Evolutionary conservation across 176 grass and related monocot species (phyloP), one percentile per base, ranked within the genome.

Genomic region (Oryza meyeriana): DNA sequence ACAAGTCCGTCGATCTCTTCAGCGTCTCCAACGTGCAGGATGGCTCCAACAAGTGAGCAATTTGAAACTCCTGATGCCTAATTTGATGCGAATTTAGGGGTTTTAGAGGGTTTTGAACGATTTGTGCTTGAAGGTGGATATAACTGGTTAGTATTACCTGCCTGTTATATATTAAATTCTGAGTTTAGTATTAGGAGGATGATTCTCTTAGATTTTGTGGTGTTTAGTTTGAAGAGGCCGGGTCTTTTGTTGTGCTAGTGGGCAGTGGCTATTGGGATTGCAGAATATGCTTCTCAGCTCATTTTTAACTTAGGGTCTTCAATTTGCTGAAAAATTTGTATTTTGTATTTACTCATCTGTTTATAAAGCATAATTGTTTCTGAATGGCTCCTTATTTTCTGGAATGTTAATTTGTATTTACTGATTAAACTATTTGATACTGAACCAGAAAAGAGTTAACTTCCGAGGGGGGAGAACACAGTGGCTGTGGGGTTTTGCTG

Each of bases 11-110:
- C 32, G 91, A 95, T 64, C 71, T 91, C 6, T 99, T 99, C 85
- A 99, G 88, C 26, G 79, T 99, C 74, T 99, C 96, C n/a, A 99
- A 99, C 85, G 93, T 99, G 48, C 10, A 92, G 20, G 85, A 99
- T 68, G 80, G 85, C n/a, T 99, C 96, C 44, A 93, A 87, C 8
- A 90, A 84, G 96, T 99, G 70, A 88, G 77, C 71, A 66, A 48
- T 80, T 50, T 27, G 8, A 20, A 22, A 26, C 33, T 71, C 3
- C 28, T 67, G 17, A 35, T 82, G 36, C 58, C 61, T 66, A 70
- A 42, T 80, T 28, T n/a, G 28, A 4, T 36, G 29, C 28, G 1
- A 9, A 39, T 59, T 66, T 69, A 10, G 30, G 28, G 35, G 47
- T 33, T 70, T 65, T 45, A 39, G 29, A 33, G 67, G 34, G 13